Percentiles rank a stretch among this genome's conserved stretches.
Conservation (phyloP, 805 yeast species). For the Metschnikowia continentalis region DNA sequence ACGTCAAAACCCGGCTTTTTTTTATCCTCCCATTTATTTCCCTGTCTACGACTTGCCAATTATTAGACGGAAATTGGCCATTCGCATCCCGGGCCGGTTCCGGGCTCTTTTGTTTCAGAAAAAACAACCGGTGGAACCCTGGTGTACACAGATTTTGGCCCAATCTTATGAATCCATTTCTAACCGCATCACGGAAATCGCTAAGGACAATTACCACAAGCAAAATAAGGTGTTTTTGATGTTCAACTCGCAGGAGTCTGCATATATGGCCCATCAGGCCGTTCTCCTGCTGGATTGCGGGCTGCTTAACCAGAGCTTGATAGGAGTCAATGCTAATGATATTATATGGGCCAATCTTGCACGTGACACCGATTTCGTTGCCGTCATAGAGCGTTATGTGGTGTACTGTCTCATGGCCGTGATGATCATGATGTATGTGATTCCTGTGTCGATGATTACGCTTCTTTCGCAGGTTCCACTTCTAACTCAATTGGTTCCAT, state of each 20-base stretch:
- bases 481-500: conserved; percentile 57
- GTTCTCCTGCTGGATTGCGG: conserved; percentile 41
- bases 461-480: conserved; percentile 70
- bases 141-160: conserved; percentile 24
- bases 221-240: conserved; percentile 54
- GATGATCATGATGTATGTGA: conserved; percentile 60
- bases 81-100: conserved; percentile 29
- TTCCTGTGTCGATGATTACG: conserved; percentile 81
- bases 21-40: conserved; percentile 34
- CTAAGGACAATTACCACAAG: conserved; percentile 20
- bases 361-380: conserved; percentile 32
- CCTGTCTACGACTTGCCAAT: conserved; percentile 19
- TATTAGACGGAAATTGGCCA: conserved; percentile 17
- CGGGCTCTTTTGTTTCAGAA: conserved; percentile 22
- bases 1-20: conserved; percentile 9
- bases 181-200: conserved; percentile 7
- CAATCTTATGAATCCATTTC: conserved; percentile 8
- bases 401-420: conserved; percentile 45
- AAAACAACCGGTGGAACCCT: conserved; percentile 22
- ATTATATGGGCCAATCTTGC: conserved; percentile 66
- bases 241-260: conserved; percentile 53
- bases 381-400: conserved; percentile 37
- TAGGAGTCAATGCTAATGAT: conserved; percentile 62
- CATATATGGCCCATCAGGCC: conserved; percentile 62
- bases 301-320: conserved; percentile 38